These are phyloP conservation scores for Fistulina hepatica DNA, from an alignment of 1,284 basidiomycete genomes.

Conservation along the genomic window DNA sequence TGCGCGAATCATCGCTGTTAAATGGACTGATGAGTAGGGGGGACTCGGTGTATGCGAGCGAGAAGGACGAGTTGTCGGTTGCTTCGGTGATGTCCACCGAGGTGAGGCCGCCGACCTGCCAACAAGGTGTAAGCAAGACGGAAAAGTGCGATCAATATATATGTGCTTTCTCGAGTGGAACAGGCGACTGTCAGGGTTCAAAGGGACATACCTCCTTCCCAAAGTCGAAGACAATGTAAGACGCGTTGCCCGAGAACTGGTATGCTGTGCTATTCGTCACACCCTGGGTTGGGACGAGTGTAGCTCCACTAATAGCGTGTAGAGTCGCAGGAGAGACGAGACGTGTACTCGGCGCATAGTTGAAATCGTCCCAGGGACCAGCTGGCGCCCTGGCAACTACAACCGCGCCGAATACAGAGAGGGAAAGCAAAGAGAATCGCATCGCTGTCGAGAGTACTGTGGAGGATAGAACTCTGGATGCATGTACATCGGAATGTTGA, in stretches of 20 bases:
- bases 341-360: slow-evolving; percentile 31
- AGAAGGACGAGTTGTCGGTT: slow-evolving; percentile 18
- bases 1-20: slow-evolving; percentile 34
- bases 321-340: slow-evolving; percentile 30
- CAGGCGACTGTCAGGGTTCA: too few relatives aligned
- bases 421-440: too few relatives aligned
- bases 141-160: too few relatives aligned
- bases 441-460: too few relatives aligned
- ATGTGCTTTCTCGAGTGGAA: too few relatives aligned
- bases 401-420: too few relatives aligned
- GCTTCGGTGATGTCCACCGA: slow-evolving; percentile 27
- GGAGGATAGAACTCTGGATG: too few relatives aligned
- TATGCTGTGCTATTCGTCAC: slow-evolving; percentile 19
- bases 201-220: slow-evolving; percentile 31
- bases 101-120: slow-evolving; percentile 37
- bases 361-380: slow-evolving; percentile 39
- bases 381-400: slow-evolving; percentile 21
- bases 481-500: too few relatives aligned
- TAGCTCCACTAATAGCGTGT: slow-evolving; percentile 23
- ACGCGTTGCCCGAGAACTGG: slow-evolving; percentile 26
- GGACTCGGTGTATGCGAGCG: slow-evolving; percentile 40
- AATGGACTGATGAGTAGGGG: slow-evolving; percentile 34
- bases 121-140: background rate
- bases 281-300: slow-evolving; percentile 22
- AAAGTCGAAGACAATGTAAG: slow-evolving; percentile 36